These are phyloP conservation scores for Ceratocystis ficicola DNA, from an alignment of 2,329 filamentous ascomycete genomes.

Conservation along the genomic window DNA sequence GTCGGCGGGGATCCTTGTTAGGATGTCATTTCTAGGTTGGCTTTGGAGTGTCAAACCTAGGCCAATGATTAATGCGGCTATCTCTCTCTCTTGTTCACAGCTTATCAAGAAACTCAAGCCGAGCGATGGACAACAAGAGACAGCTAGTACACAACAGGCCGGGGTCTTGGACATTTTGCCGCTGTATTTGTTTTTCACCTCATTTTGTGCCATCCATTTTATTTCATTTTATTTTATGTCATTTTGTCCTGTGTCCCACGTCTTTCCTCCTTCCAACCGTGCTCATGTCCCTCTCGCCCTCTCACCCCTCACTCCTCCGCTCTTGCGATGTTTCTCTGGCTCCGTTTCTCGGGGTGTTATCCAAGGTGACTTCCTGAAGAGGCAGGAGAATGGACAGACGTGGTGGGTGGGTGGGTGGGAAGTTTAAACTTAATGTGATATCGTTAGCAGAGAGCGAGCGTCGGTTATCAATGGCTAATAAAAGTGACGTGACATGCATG, in stretches of 20 bases:
- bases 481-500: neutral
- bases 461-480: no score
- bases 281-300: neutral
- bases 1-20: neutral
- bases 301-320: neutral
- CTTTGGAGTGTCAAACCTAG: neutral
- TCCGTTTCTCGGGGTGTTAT: neutral
- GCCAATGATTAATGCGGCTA: neutral
- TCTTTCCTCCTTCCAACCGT: neutral
- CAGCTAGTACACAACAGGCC: neutral
- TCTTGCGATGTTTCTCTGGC: neutral
- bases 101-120: neutral
- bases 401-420: neutral
- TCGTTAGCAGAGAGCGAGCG: neutral
- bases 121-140: neutral
- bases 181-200: no score
- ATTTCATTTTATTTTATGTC: no score
- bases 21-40: neutral
- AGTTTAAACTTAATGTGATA: constrained; percentile 4
- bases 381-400: constrained; percentile 17
- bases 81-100: no score
- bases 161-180: neutral
- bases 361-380: constrained; percentile 15
- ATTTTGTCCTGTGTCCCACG: neutral
- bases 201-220: no score